Conservation (phyloP, 1,284 basidiomycete species). For the Papiliotrema nemorosa region DNA sequence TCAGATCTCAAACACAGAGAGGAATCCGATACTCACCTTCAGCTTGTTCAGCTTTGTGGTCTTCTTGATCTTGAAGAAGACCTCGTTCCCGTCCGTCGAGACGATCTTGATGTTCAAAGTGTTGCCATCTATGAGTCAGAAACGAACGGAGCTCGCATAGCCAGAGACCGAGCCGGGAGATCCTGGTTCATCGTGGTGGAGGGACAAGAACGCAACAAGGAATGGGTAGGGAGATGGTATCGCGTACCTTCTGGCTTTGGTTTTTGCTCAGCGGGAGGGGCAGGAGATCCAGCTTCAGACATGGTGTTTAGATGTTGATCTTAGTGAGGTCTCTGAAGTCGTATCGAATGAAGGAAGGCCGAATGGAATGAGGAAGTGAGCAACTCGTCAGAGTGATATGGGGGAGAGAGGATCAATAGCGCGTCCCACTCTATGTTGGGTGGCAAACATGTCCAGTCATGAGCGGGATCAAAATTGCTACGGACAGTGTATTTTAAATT, state of each 20-base stretch:
- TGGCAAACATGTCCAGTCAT: too few relatives aligned
- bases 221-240: constrained; percentile 1
- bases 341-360: not conserved
- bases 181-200: not conserved
- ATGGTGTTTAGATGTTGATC: constrained; percentile 47
- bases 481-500: too few relatives aligned
- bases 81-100: constrained; percentile 76
- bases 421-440: too few relatives aligned
- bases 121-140: constrained; percentile 51
- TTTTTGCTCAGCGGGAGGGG: constrained; percentile 51
- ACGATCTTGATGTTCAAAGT: constrained; percentile 84
- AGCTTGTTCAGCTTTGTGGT: constrained; percentile 91
- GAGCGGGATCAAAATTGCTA: too few relatives aligned
- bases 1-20: not conserved
- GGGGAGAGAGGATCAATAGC: too few relatives aligned
- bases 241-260: constrained; percentile 57
- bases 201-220: not conserved
- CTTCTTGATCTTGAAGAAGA: constrained; percentile 97
- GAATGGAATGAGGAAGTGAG: not conserved
- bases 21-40: constrained; percentile 31
- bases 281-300: constrained; percentile 62
- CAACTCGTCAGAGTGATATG: too few relatives aligned
- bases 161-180: not conserved
- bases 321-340: not conserved
- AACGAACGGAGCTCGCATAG: not conserved